Conservation (phyloP, 306 rosid species). For the Cucumis hystrix region DNA sequence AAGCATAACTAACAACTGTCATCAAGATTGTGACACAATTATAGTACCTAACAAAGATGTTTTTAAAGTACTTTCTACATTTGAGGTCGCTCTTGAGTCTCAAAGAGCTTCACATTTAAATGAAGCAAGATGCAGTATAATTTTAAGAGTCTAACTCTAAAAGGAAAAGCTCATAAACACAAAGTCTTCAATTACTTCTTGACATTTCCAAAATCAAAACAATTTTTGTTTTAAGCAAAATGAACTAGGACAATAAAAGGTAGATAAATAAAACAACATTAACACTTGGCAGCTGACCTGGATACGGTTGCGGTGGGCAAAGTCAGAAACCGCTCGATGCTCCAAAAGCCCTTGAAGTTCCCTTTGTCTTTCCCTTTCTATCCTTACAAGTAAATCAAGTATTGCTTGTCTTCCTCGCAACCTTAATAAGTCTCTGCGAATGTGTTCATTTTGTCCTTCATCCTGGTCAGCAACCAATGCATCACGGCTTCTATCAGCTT, state of each 20-base stretch:
- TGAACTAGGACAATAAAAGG: neutral
- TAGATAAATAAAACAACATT: neutral
- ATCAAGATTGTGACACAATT: neutral
- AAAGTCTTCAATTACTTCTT: neutral
- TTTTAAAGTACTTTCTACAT: neutral
- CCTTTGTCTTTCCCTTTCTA: constrained; percentile 89
- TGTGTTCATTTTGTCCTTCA: constrained; percentile 90
- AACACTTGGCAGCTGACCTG: constrained; percentile 54
- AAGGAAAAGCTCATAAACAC: neutral
- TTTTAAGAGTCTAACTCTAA: neutral
- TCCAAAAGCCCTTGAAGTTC: constrained; percentile 90
- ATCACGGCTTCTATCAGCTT: constrained; percentile 36
- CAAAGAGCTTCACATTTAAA: neutral
- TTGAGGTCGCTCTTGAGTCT: neutral
- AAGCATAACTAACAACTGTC: neutral
- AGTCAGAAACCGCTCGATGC: constrained; percentile 98
- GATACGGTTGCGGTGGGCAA: constrained; percentile 96
- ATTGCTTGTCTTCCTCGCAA: constrained; percentile 94
- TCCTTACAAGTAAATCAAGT: constrained; percentile 82
- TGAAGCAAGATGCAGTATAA: neutral
- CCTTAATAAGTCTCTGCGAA: constrained; percentile 72
- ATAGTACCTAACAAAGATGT: neutral
- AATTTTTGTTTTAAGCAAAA: neutral
- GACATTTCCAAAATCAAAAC: neutral
- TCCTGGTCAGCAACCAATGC: constrained; percentile 44